Evolutionary conservation across 495 filamentous ascomycete genomes (phyloP).

Genomic region (Aspergillus conjunctus): DNA sequence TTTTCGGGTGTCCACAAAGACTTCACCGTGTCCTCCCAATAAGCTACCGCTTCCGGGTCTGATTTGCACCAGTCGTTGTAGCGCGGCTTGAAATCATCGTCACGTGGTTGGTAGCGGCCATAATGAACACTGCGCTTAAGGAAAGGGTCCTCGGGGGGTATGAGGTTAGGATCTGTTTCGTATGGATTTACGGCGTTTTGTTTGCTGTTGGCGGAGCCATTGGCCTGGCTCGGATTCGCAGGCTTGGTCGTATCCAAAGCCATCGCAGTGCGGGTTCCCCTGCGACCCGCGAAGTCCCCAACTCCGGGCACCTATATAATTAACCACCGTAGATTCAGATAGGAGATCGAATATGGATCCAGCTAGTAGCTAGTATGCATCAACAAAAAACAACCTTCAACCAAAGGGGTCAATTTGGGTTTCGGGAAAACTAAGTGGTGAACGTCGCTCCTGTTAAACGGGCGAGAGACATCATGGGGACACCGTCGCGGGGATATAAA

Average conservation of each 20-base stretch:
- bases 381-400: background rate
- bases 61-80: constrained; percentile 40
- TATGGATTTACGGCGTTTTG: constrained; percentile 33
- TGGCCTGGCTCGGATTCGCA: constrained; percentile 29
- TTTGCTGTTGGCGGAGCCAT: constrained; percentile 27
- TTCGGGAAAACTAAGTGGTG: constrained; percentile 13
- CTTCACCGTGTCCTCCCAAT: constrained; percentile 41
- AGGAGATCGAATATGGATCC: background rate
- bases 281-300: constrained; percentile 9
- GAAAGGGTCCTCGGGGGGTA: constrained; percentile 43
- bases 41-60: constrained; percentile 33
- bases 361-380: background rate
- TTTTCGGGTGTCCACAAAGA: constrained; percentile 37
- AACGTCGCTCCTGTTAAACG: constrained; percentile 24
- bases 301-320: constrained; percentile 4
- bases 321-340: background rate
- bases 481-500: background rate
- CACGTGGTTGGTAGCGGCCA: constrained; percentile 45
- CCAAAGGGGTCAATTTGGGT: background rate
- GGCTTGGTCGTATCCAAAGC: constrained; percentile 28
- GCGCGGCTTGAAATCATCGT: constrained; percentile 43
- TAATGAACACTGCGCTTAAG: constrained; percentile 40
- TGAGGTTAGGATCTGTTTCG: constrained; percentile 37
- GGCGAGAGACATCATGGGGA: constrained; percentile 32
- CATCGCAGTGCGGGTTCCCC: constrained; percentile 24